Evolutionary conservation across 1,284 basidiomycete genomes (phyloP), one percentile per base, ranked within the genome.

Genomic region (Cutaneotrichosporon daszewskae): DNA sequence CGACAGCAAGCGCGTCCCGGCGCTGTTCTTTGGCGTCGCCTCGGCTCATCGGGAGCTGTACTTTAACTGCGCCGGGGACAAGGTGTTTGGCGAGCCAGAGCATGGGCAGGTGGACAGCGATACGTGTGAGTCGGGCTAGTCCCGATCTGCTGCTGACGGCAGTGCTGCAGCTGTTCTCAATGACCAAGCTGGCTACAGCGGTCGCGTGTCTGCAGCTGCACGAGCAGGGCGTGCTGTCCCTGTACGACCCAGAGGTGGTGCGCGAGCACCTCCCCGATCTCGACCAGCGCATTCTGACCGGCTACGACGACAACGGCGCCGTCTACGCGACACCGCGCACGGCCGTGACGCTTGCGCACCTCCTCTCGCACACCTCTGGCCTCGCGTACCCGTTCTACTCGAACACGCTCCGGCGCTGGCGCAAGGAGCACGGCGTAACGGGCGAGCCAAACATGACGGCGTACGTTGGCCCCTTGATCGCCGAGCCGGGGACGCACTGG

Each of bases 171-270:
- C 45, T 64, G 11, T 58, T 49, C 40, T 65, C 62, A 5, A 58
- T 57, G 50, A 59, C 60, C 26, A 68, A 66, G 47, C 49, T 66
- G 4, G 53, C 66, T 20, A 64, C 60, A 3, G 50, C 51, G 59
- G 43, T 67, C 17, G 60, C 64, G 1, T 47, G 45, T 19, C 52
- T 62, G 4, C 64, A 63, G 35, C 53, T 64, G 1, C 52, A 63
- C 12, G 66, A 66, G 25, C 51, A 49, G 16, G 60, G 62, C 8
- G 27, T 53, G 11, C 39, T 62, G 22, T 39, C 47, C 5, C 50
- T 67, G n/a, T 59, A 66, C 39, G 54, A 54, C 43, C 28, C 49
- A 4, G 53, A 54, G 5, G 40, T 52, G 16, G 31, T 68, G 10
- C 53, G 49, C 16, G 52, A 43, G 37, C 45, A 59, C 33, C 48